These are phyloP conservation scores for Tardiomyces depauwii DNA, from an alignment of 1,139 yeast genomes.

Conservation along the genomic window DNA sequence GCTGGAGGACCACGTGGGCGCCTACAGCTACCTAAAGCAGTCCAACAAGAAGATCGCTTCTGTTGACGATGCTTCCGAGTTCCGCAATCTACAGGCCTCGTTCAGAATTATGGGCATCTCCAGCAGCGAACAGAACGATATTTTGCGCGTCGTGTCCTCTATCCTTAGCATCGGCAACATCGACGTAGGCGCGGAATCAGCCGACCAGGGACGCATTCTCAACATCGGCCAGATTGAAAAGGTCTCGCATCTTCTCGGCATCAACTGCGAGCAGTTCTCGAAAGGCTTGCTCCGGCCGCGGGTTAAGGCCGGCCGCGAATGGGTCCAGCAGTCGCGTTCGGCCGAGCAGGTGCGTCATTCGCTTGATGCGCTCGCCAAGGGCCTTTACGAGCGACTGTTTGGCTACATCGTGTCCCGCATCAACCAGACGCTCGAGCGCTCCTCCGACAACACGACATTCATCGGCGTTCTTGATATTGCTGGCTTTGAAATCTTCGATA, in stretches of 20 bases:
- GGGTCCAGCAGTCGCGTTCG: slow-evolving; percentile 68
- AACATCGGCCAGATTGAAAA: slow-evolving; percentile 40
- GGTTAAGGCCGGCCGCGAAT: slow-evolving; percentile 87
- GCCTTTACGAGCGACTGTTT: slow-evolving; percentile 76
- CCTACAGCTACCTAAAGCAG: slow-evolving; percentile 48
- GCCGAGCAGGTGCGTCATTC: slow-evolving; percentile 73
- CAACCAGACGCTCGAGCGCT: slow-evolving; percentile 49
- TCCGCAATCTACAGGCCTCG: slow-evolving; percentile 48
- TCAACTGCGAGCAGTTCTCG: slow-evolving; percentile 43
- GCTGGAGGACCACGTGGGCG: slow-evolving; percentile 31
- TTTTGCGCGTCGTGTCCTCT: slow-evolving; percentile 60
- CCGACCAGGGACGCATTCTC: slow-evolving; percentile 72
- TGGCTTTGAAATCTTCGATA: slow-evolving; percentile 90
- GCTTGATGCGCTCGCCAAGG: slow-evolving; percentile 79
- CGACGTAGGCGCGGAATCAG: slow-evolving; percentile 49
- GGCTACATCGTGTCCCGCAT: slow-evolving; percentile 66
- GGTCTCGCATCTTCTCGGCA: slow-evolving; percentile 55
- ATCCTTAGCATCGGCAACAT: slow-evolving; percentile 82
- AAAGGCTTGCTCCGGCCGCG: slow-evolving; percentile 62
- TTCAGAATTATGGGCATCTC: slow-evolving; percentile 66
- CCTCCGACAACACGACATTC: slow-evolving; percentile 37
- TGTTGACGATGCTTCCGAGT: slow-evolving; percentile 66
- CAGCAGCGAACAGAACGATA: slow-evolving; percentile 41
- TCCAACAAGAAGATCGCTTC: slow-evolving; percentile 50
- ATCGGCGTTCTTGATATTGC: slow-evolving; percentile 96